These are phyloP conservation scores for Biscogniauxia mediterranea DNA, from an alignment of 2,329 filamentous ascomycete species.

Conservation along the genomic window DNA sequence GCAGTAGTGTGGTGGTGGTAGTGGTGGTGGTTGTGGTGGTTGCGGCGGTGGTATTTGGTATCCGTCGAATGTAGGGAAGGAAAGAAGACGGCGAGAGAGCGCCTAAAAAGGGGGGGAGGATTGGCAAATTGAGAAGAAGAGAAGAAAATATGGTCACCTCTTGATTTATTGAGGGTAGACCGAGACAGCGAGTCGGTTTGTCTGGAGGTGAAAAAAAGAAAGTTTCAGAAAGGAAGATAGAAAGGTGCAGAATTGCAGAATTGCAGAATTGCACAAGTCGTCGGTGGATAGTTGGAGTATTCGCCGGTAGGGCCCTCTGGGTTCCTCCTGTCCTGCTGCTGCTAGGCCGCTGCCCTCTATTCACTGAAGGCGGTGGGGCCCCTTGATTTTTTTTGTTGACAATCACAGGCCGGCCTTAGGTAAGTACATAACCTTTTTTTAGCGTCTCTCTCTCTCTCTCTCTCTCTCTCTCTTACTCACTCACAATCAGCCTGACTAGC, in stretches of 20 bases:
- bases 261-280: conserved; percentile 9
- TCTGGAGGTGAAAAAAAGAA: conserved; percentile 19
- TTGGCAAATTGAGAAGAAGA: conserved; percentile 17
- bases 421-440: no score
- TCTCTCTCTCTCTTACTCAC: no score
- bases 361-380: conserved; percentile 23
- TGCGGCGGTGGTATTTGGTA: neutral
- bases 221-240: conserved; percentile 26
- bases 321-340: neutral
- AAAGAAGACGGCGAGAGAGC: conserved; percentile 11
- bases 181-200: conserved; percentile 24
- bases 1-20: conserved; percentile 3
- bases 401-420: conserved; percentile 24
- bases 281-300: conserved; percentile 23
- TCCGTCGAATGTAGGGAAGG: neutral
- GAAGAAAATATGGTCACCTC: conserved; percentile 15
- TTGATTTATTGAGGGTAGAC: conserved; percentile 20
- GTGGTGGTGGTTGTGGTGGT: conserved; percentile 1
- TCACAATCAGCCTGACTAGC: no score
- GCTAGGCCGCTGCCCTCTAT: conserved; percentile 4
- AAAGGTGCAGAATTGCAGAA: conserved; percentile 28
- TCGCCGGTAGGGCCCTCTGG: conserved; percentile 8
- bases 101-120: conserved; percentile 5
- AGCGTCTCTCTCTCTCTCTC: no score
- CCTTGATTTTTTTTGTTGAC: conserved; percentile 30